Base-by-base conservation (phyloP, 805 yeast genomes). In the Suhomyces canberraensis region DNA sequence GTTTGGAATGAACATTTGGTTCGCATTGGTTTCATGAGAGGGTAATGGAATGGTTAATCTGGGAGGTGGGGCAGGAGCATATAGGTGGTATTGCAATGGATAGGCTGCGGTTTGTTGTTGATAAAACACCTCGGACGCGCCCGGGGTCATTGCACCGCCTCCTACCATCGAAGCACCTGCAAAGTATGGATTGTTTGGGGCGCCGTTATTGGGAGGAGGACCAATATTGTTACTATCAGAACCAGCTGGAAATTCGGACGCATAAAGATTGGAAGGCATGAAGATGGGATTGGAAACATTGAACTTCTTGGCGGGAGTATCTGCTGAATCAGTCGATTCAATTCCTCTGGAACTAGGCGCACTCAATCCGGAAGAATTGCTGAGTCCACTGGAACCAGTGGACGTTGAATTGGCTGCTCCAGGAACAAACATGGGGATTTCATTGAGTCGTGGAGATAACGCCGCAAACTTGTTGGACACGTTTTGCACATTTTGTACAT, bases 11-110 rank as follows among this genome's bases (percentile, higher is more conserved):
- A 90, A 90, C 51, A 93, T 69, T 39, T 73, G 75, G 37, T 76
- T 76, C 3, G 81, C 76, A 21, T 78, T 78, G 29, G 88, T 74
- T 60, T 89, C 90, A 54, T 89, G 79, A 1, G 86, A 78, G 33
- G 74, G 72, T 43, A 84, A 64, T 11, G 81, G 79, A 8, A 75
- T 59, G 27, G 72, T 69, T 32, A 81, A 58, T 52, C 82, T 80
- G 7, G 89, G 90, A 3, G 90, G 87, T 8, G 96, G 91, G 20
- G 78, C 74, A 2, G 97, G 97, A 0, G 96, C 93, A 61, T 91
- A 90, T 26, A 88, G 62, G 60, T 90, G 96, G 56, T 86, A 85
- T 51, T 88, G 88, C 29, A 86, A 63, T 0, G 84, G 84, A 45
- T 64, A 78, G 11, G 49, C 37, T 32, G 46, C 45, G 38, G 47